These are phyloP conservation scores for Paspalum vaginatum DNA, from an alignment of 176 grass and related monocot species.

Conservation along the genomic window DNA sequence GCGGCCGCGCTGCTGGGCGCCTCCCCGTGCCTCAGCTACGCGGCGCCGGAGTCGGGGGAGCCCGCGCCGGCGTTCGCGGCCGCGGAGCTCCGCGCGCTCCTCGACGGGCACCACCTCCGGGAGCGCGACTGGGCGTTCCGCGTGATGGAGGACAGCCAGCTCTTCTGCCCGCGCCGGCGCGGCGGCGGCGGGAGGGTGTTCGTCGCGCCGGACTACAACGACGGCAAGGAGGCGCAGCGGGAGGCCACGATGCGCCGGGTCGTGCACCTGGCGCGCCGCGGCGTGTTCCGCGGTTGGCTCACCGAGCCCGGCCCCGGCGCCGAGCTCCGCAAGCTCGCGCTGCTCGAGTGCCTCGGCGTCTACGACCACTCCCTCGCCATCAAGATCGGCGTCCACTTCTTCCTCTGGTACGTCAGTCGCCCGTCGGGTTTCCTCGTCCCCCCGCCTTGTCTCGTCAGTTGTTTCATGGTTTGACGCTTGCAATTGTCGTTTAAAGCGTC, in stretches of 20 bases:
- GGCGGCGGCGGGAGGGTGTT: slow-evolving; percentile 48
- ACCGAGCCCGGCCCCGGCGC: slow-evolving; percentile 44
- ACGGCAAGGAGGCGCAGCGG: slow-evolving; percentile 71
- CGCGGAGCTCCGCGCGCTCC: slow-evolving; percentile 45
- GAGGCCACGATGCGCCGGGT: slow-evolving; percentile 70
- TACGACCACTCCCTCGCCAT: slow-evolving; percentile 80
- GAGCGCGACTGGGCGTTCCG: slow-evolving; percentile 68
- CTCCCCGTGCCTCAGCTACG: slow-evolving; percentile 57
- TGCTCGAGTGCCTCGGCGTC: slow-evolving; percentile 65
- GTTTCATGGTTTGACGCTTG: not conserved
- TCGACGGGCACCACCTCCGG: slow-evolving; percentile 70
- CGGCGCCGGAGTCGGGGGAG: slow-evolving; percentile 53
- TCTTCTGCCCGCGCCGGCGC: slow-evolving; percentile 53
- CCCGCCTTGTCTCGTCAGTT: not conserved
- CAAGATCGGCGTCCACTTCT: slow-evolving; percentile 83
- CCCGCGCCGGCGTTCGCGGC: slow-evolving; percentile 44
- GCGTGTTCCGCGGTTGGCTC: slow-evolving; percentile 80
- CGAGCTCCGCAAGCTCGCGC: slow-evolving; percentile 53
- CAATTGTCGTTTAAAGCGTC: not conserved
- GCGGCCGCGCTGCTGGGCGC: not conserved
- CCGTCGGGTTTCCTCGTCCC: not conserved
- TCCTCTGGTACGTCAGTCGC: slow-evolving; percentile 46
- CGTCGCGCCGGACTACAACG: slow-evolving; percentile 62
- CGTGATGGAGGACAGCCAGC: slow-evolving; percentile 68
- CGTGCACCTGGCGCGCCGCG: slow-evolving; percentile 49